phyloP scores from a whole-genome alignment of 73 alveolate species.

The Tetrahymena borealis region DNA sequence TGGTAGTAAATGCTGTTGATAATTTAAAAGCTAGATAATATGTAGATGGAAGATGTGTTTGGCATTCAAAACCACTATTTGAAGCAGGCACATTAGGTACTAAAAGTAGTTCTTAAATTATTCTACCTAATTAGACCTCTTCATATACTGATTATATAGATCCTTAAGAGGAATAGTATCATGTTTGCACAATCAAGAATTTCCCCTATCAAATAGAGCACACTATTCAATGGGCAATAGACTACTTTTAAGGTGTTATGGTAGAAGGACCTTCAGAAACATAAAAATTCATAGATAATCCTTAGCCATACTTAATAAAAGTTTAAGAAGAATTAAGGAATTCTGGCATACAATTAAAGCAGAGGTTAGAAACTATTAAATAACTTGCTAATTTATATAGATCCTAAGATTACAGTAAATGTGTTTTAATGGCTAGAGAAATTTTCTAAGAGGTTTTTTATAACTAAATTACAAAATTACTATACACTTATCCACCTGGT shows the following conservation, averaged over 20 bases:
- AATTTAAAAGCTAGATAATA: constrained; percentile 89
- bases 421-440: constrained; percentile 51
- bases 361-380: constrained; percentile 54
- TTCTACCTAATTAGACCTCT: constrained; percentile 72
- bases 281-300: constrained; percentile 55
- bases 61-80: constrained; percentile 84
- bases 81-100: constrained; percentile 93
- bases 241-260: constrained; percentile 76
- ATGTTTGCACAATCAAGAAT: constrained; percentile 92
- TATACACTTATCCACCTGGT: constrained; percentile 86
- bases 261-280: constrained; percentile 82
- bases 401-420: constrained; percentile 34
- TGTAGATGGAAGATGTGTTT: constrained; percentile 90
- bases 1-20: constrained; percentile 91
- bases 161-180: constrained; percentile 93
- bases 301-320: constrained; percentile 40
- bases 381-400: constrained; percentile 44
- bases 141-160: constrained; percentile 78
- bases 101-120: constrained; percentile 71
- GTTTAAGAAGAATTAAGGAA: constrained; percentile 50
- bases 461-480: constrained; percentile 63
- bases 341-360: constrained; percentile 48
- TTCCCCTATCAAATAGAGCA: constrained; percentile 97
- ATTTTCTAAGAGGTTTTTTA: constrained; percentile 50
- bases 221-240: constrained; percentile 97